Conservation (phyloP, 2,329 filamentous ascomycete genomes). For the Harringtonia aguacate region DNA sequence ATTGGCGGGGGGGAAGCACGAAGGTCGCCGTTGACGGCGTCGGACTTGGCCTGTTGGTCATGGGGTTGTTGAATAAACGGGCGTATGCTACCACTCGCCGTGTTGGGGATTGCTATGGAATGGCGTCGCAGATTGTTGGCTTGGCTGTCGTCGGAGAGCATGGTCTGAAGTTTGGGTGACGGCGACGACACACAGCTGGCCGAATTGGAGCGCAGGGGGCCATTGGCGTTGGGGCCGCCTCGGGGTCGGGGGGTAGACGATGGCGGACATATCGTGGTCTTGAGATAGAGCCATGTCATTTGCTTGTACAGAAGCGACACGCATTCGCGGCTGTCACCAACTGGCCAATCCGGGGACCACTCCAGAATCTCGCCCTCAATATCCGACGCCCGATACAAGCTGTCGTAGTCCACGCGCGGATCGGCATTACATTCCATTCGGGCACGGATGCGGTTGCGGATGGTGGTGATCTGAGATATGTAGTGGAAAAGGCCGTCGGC, state of each 20-base stretch:
- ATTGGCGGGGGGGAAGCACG: conserved; percentile 32
- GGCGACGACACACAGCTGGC: conserved; percentile 25
- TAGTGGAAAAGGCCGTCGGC: conserved; percentile 72
- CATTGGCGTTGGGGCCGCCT: conserved; percentile 9
- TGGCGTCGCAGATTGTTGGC: conserved; percentile 11
- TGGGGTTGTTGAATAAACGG: conserved; percentile 2
- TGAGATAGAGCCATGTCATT: conserved; percentile 56
- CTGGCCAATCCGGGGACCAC: conserved; percentile 58
- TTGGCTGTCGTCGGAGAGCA: not conserved
- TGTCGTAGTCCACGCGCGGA: conserved; percentile 62
- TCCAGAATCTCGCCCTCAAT: conserved; percentile 65
- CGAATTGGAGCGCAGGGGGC: conserved; percentile 17
- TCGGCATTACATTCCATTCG: conserved; percentile 53
- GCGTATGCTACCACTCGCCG: not conserved
- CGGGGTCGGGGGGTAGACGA: conserved; percentile 6
- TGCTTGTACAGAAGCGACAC: conserved; percentile 52
- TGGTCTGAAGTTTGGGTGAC: conserved; percentile 8
- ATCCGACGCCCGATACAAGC: conserved; percentile 59
- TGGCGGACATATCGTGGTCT: conserved; percentile 50
- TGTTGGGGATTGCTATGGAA: conserved; percentile 12
- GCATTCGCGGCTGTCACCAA: conserved; percentile 43
- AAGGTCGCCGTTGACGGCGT: conserved; percentile 3
- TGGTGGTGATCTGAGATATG: conserved; percentile 66
- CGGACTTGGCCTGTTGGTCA: not conserved
- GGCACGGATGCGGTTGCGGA: conserved; percentile 63